Percentiles rank a stretch among this genome's conserved stretches.
These are phyloP conservation scores for Fusarium ramigenum DNA, from an alignment of 2,329 filamentous ascomycete species.

Conservation along the genomic window DNA sequence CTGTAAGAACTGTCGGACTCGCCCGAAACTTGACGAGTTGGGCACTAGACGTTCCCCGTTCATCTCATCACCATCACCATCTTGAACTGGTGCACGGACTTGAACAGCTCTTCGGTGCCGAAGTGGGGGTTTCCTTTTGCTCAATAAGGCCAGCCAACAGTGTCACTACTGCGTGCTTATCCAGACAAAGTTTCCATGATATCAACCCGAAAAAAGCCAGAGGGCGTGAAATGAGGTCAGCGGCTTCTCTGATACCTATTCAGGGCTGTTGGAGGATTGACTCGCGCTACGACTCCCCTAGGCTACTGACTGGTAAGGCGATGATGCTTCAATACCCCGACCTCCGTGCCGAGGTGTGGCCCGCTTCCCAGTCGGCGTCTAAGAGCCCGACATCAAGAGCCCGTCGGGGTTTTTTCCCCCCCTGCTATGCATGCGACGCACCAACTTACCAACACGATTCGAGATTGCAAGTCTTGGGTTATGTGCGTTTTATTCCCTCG, in stretches of 20 bases:
- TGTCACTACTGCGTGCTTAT: conserved; percentile 1
- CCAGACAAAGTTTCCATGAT: background rate
- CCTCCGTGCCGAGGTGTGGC: conserved; percentile 31
- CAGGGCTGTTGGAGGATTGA: conserved; percentile 7
- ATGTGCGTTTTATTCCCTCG: conserved; percentile 8
- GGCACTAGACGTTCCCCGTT: conserved; percentile 15
- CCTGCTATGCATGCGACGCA: background rate
- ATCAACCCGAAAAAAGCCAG: background rate
- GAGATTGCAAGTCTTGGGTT: background rate
- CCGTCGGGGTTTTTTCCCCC: too few species aligned
- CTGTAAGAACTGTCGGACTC: conserved; percentile 5
- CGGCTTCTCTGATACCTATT: background rate
- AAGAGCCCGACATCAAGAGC: background rate
- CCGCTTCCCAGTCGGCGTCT: conserved; percentile 23
- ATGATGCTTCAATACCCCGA: conserved; percentile 16
- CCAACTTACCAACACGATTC: background rate
- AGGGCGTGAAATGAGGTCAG: conserved; percentile 17
- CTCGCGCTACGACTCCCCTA: background rate
- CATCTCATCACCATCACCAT: conserved; percentile 8
- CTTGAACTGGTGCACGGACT: conserved; percentile 9
- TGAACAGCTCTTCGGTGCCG: conserved; percentile 36
- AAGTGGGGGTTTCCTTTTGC: conserved; percentile 10
- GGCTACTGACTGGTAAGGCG: background rate
- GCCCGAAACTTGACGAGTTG: background rate
- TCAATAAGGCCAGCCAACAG: background rate